Percentiles rank a stretch among this genome's conserved stretches.
These are phyloP conservation scores for Amesomyces nigricolor DNA, from an alignment of 2,329 filamentous ascomycete genomes.

Conservation along the genomic window DNA sequence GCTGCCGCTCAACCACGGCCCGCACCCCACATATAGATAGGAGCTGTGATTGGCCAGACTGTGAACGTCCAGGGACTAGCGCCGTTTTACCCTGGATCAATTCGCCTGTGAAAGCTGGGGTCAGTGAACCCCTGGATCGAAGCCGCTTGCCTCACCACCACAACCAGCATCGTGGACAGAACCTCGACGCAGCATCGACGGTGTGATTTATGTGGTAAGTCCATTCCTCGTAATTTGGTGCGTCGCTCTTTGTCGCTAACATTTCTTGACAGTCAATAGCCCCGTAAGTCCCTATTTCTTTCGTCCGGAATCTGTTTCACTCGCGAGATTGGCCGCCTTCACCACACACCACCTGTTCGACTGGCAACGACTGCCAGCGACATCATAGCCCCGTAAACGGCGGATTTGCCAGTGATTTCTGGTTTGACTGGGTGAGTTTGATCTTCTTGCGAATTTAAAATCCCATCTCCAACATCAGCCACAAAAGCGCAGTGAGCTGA, in stretches of 20 bases:
- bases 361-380: background rate
- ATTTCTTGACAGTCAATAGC: too few species aligned
- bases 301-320: background rate
- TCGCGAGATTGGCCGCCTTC: slow-evolving; percentile 12
- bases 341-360: background rate
- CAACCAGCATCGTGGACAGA: background rate
- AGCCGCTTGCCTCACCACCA: background rate
- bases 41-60: slow-evolving; percentile 9
- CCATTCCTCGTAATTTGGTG: background rate
- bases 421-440: background rate
- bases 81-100: slow-evolving; percentile 12
- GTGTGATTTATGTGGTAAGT: background rate
- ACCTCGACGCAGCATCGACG: background rate
- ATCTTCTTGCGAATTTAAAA: background rate
- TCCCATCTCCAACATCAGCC: background rate
- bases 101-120: background rate
- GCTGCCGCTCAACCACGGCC: background rate
- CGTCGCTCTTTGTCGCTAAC: background rate
- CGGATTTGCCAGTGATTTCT: background rate
- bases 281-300: too few species aligned
- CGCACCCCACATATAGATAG: background rate
- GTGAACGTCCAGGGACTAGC: slow-evolving; percentile 6
- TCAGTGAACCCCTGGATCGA: background rate
- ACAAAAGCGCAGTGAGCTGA: slow-evolving; percentile 1
- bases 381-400: slow-evolving; percentile 1